phyloP scores from a whole-genome alignment of 352 stramenopile species.

The Stramenopiles sp. region DNA sequence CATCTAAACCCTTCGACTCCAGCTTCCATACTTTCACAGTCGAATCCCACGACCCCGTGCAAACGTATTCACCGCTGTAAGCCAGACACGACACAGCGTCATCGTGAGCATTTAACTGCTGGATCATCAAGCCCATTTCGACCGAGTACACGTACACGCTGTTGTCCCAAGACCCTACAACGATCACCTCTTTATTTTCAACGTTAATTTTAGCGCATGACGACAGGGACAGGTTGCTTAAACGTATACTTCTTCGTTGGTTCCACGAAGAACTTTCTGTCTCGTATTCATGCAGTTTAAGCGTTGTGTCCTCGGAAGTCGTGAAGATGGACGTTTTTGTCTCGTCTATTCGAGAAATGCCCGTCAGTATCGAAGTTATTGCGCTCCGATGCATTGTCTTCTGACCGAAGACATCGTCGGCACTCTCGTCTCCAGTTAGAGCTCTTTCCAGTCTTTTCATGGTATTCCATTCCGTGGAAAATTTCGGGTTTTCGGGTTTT shows the following conservation, averaged over 20 bases:
- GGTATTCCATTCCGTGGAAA: slow-evolving; percentile 16
- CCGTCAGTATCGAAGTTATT: slow-evolving; percentile 31
- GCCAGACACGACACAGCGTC: slow-evolving; percentile 42
- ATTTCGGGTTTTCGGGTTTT: slow-evolving; percentile 23
- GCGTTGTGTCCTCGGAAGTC: slow-evolving; percentile 40
- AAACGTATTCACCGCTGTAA: background rate
- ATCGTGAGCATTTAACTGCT: slow-evolving; percentile 39
- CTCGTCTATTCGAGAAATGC: slow-evolving; percentile 35
- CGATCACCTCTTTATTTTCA: slow-evolving; percentile 28
- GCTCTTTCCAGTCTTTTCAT: slow-evolving; percentile 25
- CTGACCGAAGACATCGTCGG: slow-evolving; percentile 17
- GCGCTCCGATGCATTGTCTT: slow-evolving; percentile 8
- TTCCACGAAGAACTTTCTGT: background rate
- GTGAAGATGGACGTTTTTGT: slow-evolving; percentile 35
- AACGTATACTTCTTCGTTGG: slow-evolving; percentile 14
- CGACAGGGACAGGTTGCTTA: slow-evolving; percentile 25
- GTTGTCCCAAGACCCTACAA: slow-evolving; percentile 49
- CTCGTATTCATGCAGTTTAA: slow-evolving; percentile 29
- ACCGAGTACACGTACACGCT: slow-evolving; percentile 46
- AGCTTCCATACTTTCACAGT: background rate
- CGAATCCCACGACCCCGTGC: background rate
- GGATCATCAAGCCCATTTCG: slow-evolving; percentile 32
- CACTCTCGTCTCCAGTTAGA: slow-evolving; percentile 29
- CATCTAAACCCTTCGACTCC: background rate
- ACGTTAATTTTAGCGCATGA: slow-evolving; percentile 45